Conservation (phyloP, 2,329 filamentous ascomycete species). For the Arthrobotrys sphaeroides region DNA sequence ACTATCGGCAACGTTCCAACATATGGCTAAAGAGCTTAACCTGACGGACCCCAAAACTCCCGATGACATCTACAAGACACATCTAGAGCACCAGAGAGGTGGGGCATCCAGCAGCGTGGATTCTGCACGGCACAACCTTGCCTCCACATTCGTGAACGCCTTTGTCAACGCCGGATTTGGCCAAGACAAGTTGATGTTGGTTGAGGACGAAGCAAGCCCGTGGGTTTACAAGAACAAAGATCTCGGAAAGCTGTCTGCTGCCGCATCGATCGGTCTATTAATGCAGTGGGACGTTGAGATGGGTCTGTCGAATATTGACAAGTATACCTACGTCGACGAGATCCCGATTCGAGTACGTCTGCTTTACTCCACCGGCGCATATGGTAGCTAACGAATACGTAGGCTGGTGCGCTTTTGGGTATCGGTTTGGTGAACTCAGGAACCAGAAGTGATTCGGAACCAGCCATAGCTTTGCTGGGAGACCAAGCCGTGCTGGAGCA, state of each 20-base stretch:
- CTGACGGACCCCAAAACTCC: conserved; percentile 95
- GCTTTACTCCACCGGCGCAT: not conserved
- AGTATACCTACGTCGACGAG: conserved; percentile 86
- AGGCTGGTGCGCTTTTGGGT: conserved; percentile 88
- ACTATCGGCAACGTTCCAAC: conserved; percentile 90
- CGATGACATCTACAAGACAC: conserved; percentile 99
- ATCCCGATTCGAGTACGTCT: conserved; percentile 70
- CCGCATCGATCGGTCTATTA: conserved; percentile 90
- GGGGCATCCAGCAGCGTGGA: conserved; percentile 87
- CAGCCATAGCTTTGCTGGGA: conserved; percentile 83
- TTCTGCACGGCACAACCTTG: conserved; percentile 93
- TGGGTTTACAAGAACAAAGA: conserved; percentile 99
- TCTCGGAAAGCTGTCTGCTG: conserved; percentile 95
- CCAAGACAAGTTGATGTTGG: conserved; percentile 97
- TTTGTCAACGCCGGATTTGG: conserved; percentile 97
- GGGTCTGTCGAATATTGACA: conserved; percentile 92
- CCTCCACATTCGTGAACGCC: conserved; percentile 93
- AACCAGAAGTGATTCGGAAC: conserved; percentile 87
- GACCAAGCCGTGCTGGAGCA: conserved; percentile 81
- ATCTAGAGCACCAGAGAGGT: conserved; percentile 92
- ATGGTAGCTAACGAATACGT: conserved; percentile 59
- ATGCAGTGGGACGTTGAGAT: conserved; percentile 93
- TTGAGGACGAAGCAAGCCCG: conserved; percentile 84
- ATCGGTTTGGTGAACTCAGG: conserved; percentile 97
- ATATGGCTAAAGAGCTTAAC: conserved; percentile 92